Conservation (phyloP, 768 basidiomycete species). For the Russula dissimulans region DNA sequence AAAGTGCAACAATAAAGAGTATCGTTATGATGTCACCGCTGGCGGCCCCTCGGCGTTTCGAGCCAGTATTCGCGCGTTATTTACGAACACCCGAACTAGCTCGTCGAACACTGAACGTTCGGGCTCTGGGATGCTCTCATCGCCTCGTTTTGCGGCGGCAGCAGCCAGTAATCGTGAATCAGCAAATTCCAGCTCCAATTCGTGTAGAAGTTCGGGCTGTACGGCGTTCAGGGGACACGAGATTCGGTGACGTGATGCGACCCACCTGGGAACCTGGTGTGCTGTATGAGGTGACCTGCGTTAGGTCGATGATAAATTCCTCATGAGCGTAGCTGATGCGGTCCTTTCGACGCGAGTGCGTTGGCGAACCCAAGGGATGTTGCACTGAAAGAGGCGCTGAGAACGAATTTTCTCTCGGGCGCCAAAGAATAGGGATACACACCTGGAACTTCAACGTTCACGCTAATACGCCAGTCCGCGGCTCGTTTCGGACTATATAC, state of each 20-base stretch:
- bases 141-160: slow-evolving; percentile 59
- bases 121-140: slow-evolving; percentile 46
- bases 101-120: slow-evolving; percentile 81
- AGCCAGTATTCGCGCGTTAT: slow-evolving; percentile 83
- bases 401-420: neutral
- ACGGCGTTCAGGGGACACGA: neutral
- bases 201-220: slow-evolving; percentile 61
- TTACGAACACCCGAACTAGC: slow-evolving; percentile 84
- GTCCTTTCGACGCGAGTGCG: slow-evolving; percentile 70
- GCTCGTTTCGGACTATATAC: slow-evolving; percentile 71
- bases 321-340: slow-evolving; percentile 91
- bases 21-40: slow-evolving; percentile 27
- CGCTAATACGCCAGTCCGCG: slow-evolving; percentile 90
- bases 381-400: slow-evolving; percentile 34
- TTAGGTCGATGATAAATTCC: slow-evolving; percentile 87
- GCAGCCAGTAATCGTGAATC: slow-evolving; percentile 62
- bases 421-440: slow-evolving; percentile 23
- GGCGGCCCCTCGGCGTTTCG: slow-evolving; percentile 58
- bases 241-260: slow-evolving; percentile 20
- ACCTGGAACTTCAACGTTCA: slow-evolving; percentile 89
- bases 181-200: slow-evolving; percentile 84
- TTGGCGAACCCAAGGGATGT: slow-evolving; percentile 55
- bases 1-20: neutral
- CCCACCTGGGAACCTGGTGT: slow-evolving; percentile 41
- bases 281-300: slow-evolving; percentile 66